These are phyloP conservation scores for Diutina mesorugosa DNA, from an alignment of 1,139 yeast genomes.

Conservation along the genomic window DNA sequence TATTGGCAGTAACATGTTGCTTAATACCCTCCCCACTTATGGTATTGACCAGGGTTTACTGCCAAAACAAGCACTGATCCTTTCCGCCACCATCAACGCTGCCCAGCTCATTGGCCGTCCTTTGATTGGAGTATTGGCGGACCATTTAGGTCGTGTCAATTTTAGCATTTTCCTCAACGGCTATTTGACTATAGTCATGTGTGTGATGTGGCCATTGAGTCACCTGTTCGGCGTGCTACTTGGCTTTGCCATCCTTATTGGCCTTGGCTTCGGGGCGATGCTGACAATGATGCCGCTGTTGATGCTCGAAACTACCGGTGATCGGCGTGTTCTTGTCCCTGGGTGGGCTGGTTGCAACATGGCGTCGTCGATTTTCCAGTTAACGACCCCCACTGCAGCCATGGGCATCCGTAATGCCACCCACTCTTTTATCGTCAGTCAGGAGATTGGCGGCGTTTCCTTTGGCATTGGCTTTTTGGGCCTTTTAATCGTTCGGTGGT, in stretches of 20 bases:
- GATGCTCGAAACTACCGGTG: not conserved
- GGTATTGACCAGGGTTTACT: not conserved
- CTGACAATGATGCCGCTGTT: not conserved
- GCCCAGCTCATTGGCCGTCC: not conserved
- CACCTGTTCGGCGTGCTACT: not conserved
- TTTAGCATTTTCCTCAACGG: not conserved
- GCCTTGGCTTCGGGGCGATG: not conserved
- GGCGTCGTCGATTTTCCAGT: not conserved
- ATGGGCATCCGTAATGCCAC: not conserved
- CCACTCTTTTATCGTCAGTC: not conserved
- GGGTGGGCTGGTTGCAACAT: not conserved
- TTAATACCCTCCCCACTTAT: not conserved
- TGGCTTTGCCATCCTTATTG: not conserved
- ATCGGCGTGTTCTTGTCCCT: not conserved
- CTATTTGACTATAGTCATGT: not conserved
- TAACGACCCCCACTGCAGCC: not conserved
- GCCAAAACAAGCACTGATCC: not conserved
- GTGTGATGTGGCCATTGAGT: not conserved
- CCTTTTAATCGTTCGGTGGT: not conserved
- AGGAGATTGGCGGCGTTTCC: not conserved
- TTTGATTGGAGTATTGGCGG: not conserved
- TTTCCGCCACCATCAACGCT: not conserved
- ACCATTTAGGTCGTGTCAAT: not conserved
- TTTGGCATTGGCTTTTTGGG: not conserved
- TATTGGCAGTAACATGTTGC: not conserved